These are phyloP conservation scores for Penicillium lagena DNA, from an alignment of 495 filamentous ascomycete genomes.

Conservation along the genomic window DNA sequence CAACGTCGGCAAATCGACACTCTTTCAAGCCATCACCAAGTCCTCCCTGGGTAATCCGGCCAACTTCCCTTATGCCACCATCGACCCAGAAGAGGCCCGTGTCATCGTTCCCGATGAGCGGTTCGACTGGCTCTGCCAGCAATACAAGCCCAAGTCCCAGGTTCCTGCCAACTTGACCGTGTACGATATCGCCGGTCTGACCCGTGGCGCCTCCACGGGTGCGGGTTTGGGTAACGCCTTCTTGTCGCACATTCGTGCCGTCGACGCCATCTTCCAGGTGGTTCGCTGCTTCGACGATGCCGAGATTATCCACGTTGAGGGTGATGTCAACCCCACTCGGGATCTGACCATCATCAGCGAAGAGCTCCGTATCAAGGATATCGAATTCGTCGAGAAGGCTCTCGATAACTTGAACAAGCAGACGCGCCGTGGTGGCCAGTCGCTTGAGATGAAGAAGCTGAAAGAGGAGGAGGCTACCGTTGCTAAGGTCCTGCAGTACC, in stretches of 20 bases:
- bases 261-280: slow-evolving; percentile 99
- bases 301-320: slow-evolving; percentile 99
- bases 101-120: slow-evolving; percentile 96
- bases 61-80: slow-evolving; percentile 99
- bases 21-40: slow-evolving; percentile 99
- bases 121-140: slow-evolving; percentile 90
- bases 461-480: slow-evolving; percentile 92
- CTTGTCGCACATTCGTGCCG: slow-evolving; percentile 96
- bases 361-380: slow-evolving; percentile 96
- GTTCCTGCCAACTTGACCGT: slow-evolving; percentile 97
- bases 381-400: slow-evolving; percentile 96
- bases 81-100: slow-evolving; percentile 96
- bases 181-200: slow-evolving; percentile 98
- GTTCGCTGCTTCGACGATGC: slow-evolving; percentile 99
- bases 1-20: slow-evolving; percentile 98
- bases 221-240: slow-evolving; percentile 97
- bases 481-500: slow-evolving; percentile 72
- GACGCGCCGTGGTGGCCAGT: slow-evolving; percentile 89
- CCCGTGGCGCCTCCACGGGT: slow-evolving; percentile 91
- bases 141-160: slow-evolving; percentile 93
- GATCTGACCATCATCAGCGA: slow-evolving; percentile 96
- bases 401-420: slow-evolving; percentile 85
- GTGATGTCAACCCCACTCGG: slow-evolving; percentile 89
- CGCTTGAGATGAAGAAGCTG: slow-evolving; percentile 95
- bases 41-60: slow-evolving; percentile 96